Evolutionary conservation across 2,329 filamentous ascomycete genomes (phyloP).

Genomic region (Colletotrichum liriopes): DNA sequence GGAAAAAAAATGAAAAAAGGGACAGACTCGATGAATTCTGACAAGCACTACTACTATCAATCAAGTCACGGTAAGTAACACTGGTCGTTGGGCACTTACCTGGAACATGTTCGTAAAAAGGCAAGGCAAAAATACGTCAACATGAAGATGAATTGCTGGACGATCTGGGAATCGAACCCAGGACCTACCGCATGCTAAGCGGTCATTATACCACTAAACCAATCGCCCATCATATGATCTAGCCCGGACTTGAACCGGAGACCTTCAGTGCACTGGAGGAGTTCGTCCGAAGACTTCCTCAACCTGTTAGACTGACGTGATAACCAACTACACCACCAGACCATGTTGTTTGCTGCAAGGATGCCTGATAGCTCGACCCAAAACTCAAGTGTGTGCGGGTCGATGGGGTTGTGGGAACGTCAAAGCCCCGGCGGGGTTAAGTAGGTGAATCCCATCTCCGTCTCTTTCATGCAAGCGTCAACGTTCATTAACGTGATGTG

Average conservation of each 20-base stretch:
- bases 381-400: not conserved
- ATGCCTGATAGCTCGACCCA: not conserved
- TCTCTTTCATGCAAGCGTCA: too few relatives aligned
- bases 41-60: too few relatives aligned
- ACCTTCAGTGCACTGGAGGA: slow-evolving; percentile 36
- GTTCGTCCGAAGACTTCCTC: not conserved
- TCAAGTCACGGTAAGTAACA: too few relatives aligned
- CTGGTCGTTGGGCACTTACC: too few relatives aligned
- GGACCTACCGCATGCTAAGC: slow-evolving; percentile 38
- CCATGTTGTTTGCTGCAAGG: slow-evolving; percentile 14
- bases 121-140: too few relatives aligned
- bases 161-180: slow-evolving; percentile 30
- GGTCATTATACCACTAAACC: slow-evolving; percentile 43
- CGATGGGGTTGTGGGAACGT: slow-evolving; percentile 12
- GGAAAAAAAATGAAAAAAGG: too few relatives aligned
- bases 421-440: too few relatives aligned
- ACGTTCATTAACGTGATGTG: too few relatives aligned
- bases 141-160: not conserved
- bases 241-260: slow-evolving; percentile 42
- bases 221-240: slow-evolving; percentile 35
- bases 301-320: slow-evolving; percentile 63
- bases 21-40: too few relatives aligned
- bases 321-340: slow-evolving; percentile 60
- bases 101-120: too few relatives aligned
- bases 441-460: too few relatives aligned